Percentiles rank a stretch among this genome's conserved stretches.
These are phyloP conservation scores for Eleusine coracana DNA, from an alignment of 176 grass and related monocot genomes.

Conservation along the genomic window DNA sequence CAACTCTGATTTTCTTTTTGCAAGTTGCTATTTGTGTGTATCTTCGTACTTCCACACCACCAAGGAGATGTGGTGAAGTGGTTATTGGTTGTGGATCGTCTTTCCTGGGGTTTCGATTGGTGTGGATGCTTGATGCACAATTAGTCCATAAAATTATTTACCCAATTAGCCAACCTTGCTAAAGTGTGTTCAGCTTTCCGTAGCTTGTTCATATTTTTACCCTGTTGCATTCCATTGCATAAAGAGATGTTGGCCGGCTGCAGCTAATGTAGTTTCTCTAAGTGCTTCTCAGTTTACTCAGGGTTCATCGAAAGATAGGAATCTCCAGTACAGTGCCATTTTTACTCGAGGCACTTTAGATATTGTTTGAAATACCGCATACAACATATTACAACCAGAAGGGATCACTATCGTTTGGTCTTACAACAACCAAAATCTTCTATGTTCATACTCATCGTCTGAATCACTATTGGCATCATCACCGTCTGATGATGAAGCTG, in stretches of 20 bases:
- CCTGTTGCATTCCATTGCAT: background rate
- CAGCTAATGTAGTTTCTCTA: background rate
- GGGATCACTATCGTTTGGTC: background rate
- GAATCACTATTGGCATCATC: constrained; percentile 38
- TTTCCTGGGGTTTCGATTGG: background rate
- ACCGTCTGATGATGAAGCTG: constrained; percentile 44
- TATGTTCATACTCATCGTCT: constrained; percentile 22
- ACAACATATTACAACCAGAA: background rate
- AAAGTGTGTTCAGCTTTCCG: background rate
- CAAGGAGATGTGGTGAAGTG: background rate
- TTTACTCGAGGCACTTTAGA: background rate
- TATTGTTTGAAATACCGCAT: background rate
- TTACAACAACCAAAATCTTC: constrained; percentile 37
- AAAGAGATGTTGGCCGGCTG: background rate
- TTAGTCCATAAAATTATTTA: background rate
- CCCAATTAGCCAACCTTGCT: no score
- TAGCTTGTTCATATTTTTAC: background rate
- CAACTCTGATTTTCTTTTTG: background rate
- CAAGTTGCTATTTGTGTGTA: background rate
- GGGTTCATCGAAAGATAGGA: no score
- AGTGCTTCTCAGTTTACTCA: no score
- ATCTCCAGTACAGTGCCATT: background rate
- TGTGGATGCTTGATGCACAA: background rate
- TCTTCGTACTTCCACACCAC: background rate
- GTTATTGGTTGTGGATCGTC: background rate